These are phyloP conservation scores for Phaeotremella skinneri DNA, from an alignment of 768 basidiomycete species.

Conservation along the genomic window DNA sequence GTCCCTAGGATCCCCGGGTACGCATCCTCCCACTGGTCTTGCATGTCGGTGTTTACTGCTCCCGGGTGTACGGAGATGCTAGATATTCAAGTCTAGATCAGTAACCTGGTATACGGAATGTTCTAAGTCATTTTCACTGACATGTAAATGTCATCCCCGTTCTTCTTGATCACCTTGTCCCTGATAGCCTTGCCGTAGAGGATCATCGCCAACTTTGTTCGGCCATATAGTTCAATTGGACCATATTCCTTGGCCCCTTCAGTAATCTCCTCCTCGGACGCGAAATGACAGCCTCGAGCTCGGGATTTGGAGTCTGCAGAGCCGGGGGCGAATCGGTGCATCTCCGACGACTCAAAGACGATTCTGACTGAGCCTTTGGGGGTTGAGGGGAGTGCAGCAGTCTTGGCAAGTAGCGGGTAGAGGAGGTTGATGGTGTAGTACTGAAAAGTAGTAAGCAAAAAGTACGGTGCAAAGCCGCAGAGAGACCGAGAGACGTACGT, in stretches of 20 bases:
- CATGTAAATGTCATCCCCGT: conserved; percentile 46
- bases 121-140: conserved; percentile 7
- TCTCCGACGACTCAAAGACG: conserved; percentile 54
- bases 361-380: conserved; percentile 51
- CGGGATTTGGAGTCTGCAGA: conserved; percentile 19
- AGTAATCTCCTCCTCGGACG: conserved; percentile 53
- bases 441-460: conserved; percentile 37
- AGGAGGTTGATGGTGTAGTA: conserved; percentile 55
- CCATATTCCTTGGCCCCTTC: conserved; percentile 44
- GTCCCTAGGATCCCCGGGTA: conserved; percentile 42
- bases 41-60: conserved; percentile 50
- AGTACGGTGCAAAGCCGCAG: not conserved
- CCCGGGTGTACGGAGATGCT: conserved; percentile 49
- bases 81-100: not conserved
- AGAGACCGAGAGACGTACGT: conserved; percentile 6
- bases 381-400: conserved; percentile 41
- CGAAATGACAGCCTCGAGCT: conserved; percentile 46
- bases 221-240: conserved; percentile 52
- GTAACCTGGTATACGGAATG: not conserved
- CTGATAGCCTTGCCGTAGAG: conserved; percentile 51
- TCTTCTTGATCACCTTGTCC: conserved; percentile 50
- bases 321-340: conserved; percentile 53
- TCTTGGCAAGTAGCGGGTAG: conserved; percentile 53
- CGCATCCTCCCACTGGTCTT: conserved; percentile 42
- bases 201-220: conserved; percentile 55